These are phyloP conservation scores for Geotrichum siamense DNA, from an alignment of 1,139 yeast species.

Conservation along the genomic window DNA sequence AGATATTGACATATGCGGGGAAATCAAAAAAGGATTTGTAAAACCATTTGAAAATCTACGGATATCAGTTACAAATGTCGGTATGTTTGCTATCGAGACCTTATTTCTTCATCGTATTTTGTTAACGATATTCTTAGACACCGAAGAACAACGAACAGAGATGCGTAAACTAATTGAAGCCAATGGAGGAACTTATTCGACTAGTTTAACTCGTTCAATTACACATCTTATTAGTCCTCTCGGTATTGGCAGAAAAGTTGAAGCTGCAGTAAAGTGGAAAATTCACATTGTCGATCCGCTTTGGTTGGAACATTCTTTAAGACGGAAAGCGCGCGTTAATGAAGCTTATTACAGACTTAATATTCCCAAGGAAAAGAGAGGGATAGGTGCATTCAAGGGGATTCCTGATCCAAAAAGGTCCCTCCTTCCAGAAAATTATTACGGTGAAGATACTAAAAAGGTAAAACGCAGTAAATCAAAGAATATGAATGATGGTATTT, in stretches of 20 bases:
- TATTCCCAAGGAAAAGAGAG: constrained; percentile 35
- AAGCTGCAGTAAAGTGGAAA: constrained; percentile 59
- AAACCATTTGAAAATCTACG: constrained; percentile 44
- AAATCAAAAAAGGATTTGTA: constrained; percentile 30
- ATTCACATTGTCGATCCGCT: constrained; percentile 66
- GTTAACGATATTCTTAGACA: constrained; percentile 4
- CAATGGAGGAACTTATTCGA: constrained; percentile 55
- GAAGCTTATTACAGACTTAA: constrained; percentile 42
- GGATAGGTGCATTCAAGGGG: constrained; percentile 48
- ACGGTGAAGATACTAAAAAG: constrained; percentile 17
- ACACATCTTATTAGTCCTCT: constrained; percentile 41
- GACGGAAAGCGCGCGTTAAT: constrained; percentile 54
- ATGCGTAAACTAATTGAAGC: constrained; percentile 39
- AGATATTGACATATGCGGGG: constrained; percentile 32
- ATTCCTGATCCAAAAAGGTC: constrained; percentile 20
- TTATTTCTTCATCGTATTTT: background rate
- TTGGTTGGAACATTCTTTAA: constrained; percentile 62
- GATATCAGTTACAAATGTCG: constrained; percentile 49
- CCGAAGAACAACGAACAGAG: constrained; percentile 29
- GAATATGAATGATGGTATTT: constrained; percentile 21
- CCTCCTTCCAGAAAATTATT: constrained; percentile 10
- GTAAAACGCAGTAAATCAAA: constrained; percentile 17
- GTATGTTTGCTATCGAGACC: constrained; percentile 13
- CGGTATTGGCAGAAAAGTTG: constrained; percentile 57
- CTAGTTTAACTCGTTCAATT: constrained; percentile 48